Conservation (phyloP, 441 rosid genomes). For the Gossypium laxum region DNA sequence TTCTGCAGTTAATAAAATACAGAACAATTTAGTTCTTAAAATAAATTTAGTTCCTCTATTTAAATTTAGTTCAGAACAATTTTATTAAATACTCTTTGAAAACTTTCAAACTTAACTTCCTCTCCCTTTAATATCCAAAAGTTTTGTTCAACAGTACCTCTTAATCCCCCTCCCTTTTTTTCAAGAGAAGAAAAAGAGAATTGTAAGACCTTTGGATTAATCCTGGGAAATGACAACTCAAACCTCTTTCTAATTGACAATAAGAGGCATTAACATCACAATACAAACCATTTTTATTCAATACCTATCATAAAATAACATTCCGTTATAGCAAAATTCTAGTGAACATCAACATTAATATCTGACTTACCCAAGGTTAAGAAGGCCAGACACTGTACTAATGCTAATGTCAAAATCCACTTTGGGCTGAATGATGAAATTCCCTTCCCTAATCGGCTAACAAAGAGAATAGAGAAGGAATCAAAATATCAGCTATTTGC, state of each 20-base stretch:
- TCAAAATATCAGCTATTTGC: slow-evolving; percentile 15
- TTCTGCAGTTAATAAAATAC: no score
- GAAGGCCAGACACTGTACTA: slow-evolving; percentile 95
- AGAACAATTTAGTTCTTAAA: no score
- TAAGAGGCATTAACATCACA: background rate
- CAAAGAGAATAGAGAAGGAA: slow-evolving; percentile 18
- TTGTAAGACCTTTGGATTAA: background rate
- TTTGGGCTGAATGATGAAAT: slow-evolving; percentile 97
- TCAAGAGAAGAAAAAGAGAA: background rate
- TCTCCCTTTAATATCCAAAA: no score
- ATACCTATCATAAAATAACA: background rate
- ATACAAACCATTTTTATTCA: background rate
- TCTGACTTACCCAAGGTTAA: slow-evolving; percentile 80
- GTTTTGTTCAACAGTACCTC: background rate
- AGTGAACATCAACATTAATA: slow-evolving; percentile 6
- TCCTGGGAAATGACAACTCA: background rate
- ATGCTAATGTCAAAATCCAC: slow-evolving; percentile 96
- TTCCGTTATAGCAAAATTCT: background rate
- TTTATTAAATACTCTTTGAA: no score
- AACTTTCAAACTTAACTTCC: no score
- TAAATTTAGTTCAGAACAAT: no score
- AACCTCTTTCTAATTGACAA: slow-evolving; percentile 4
- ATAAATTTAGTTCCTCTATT: no score
- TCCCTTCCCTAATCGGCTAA: slow-evolving; percentile 96
- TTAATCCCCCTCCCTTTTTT: background rate